Base-by-base conservation (phyloP, 768 basidiomycete genomes). In the Pholiota molesta region DNA sequence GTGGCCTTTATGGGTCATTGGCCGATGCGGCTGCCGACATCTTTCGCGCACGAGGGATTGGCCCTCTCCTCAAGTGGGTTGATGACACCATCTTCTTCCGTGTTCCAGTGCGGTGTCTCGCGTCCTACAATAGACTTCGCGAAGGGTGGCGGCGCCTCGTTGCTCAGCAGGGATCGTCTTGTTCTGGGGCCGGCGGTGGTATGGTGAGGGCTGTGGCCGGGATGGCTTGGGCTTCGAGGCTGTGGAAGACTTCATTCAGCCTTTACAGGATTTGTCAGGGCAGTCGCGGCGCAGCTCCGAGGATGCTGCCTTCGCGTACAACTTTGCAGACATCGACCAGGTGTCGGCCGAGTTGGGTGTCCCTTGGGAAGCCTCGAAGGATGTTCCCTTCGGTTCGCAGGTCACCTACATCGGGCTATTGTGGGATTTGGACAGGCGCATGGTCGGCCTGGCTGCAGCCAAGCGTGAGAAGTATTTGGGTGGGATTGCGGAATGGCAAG, bases 31-130 rank as follows among this genome's bases (percentile, higher is more conserved):
- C 71, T 0, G 45, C 62, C 0, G 67, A 76, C 1, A 57, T 77
- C 0, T 44, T 74, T n/a, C 33, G 72, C 1, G 53, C 59, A 3
- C 4, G 52, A 7, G 74, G 74, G 0, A 71, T 77, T 2, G 72
- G 75, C 2, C 73, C 73, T 0, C 11, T 76, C 23, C 62, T 66
- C 3, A 72, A 73, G 45, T 73, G 77, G 74, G 75, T 77, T 0
- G 78, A 75, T 52, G 69, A 75, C 44, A 70, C 74, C 19, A 9
- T 75, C 0, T 75, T 73, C 69, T 55, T 73, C 17, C 35, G 67
- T 35, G 65, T 76, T 19, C 52, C 56, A 39, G 0, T 64, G 61
- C 52, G 69, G 7, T 51, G 63, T 45, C 47, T 74, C 0, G 17
- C 42, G 0, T 52, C 63, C 9, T 77, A 70, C 67, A 80, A 78